Percentiles rank a stretch among this genome's conserved stretches.
Conservation (phyloP, 495 filamentous ascomycete genomes). For the Trichocladium uniseriatum region DNA sequence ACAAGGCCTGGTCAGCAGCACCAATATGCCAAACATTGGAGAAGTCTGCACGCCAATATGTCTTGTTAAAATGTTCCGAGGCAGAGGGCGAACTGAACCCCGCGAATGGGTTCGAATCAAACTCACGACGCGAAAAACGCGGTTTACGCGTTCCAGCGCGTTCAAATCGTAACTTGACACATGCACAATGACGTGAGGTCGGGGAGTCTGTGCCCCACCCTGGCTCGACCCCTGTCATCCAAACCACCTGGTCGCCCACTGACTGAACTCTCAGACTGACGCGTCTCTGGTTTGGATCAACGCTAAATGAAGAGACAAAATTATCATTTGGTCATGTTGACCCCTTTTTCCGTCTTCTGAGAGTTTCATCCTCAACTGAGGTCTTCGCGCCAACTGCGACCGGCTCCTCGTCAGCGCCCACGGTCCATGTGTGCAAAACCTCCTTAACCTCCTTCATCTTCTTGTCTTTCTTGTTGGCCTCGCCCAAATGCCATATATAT, state of each 20-base stretch:
- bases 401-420: slow-evolving; percentile 30
- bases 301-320: too few species aligned
- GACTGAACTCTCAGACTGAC: too few species aligned
- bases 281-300: too few species aligned
- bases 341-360: slow-evolving; percentile 22
- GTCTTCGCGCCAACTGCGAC: slow-evolving; percentile 20
- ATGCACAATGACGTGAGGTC: slow-evolving; percentile 17
- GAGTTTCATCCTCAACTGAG: slow-evolving; percentile 15
- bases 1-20: too few species aligned
- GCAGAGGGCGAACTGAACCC: too few species aligned
- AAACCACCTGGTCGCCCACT: too few species aligned
- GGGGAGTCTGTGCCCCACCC: too few species aligned
- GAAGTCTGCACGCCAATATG: too few species aligned
- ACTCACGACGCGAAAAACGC: too few species aligned
- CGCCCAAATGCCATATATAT: slow-evolving; percentile 67
- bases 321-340: neutral
- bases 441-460: slow-evolving; percentile 61
- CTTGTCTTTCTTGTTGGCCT: slow-evolving; percentile 59
- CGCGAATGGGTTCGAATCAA: too few species aligned
- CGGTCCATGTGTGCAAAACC: slow-evolving; percentile 57
- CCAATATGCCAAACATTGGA: too few species aligned
- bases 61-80: too few species aligned
- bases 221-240: neutral
- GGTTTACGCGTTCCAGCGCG: slow-evolving; percentile 9
- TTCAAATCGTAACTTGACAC: neutral